Evolutionary conservation across 2,329 filamentous ascomycete genomes (phyloP), one percentile per base, ranked within the genome.

Genomic region (Parascedosporium putredinis): DNA sequence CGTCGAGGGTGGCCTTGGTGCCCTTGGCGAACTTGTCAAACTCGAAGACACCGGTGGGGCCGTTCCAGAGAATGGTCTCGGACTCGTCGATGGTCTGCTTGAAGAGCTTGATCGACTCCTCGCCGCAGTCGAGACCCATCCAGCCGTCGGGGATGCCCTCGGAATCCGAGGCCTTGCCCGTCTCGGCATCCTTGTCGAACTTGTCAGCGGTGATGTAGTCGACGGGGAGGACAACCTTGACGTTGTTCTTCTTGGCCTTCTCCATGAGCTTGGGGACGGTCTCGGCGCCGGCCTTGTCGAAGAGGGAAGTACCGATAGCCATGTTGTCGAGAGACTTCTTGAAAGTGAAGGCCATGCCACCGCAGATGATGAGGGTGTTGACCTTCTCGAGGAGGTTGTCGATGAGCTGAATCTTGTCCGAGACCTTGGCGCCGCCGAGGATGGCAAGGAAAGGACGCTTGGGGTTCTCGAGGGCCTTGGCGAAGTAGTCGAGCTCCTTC

Each of bases 401-500:
- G 66, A 98, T 97, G 61, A 98, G 80, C 77, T 96, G 88, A 69
- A 98, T 98, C 84, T 98, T 98, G 80, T 98, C 93, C 42, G 88
- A 94, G 59, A 98, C 89, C 81, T 98, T 98, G 67, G 93, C 89
- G 59, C 93, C 93, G 61, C 93, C 93, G 49, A 98, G 86, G 66
- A 98, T 98, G 67, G 93, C 94, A 50, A 98, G 84, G 86, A 98
- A 98, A 54, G 93, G 93, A 51, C 91, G 84, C 74, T 94, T 78
- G 54, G 93, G 93, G 60, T 79, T 82, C 76, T 98, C 93, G 54
- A 98, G 86, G 34, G 89, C 93, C 76, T 96, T 81, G 57, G 93
- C 93, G 66, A 98, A 98, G 83, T 98, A 98, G 67, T 98, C 93
- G 55, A 98, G 86, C 73, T 98, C 93, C 79, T 97, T 98, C 86